phyloP scores from a whole-genome alignment of 768 basidiomycete genomes.

The Hypholoma sublateritium region DNA sequence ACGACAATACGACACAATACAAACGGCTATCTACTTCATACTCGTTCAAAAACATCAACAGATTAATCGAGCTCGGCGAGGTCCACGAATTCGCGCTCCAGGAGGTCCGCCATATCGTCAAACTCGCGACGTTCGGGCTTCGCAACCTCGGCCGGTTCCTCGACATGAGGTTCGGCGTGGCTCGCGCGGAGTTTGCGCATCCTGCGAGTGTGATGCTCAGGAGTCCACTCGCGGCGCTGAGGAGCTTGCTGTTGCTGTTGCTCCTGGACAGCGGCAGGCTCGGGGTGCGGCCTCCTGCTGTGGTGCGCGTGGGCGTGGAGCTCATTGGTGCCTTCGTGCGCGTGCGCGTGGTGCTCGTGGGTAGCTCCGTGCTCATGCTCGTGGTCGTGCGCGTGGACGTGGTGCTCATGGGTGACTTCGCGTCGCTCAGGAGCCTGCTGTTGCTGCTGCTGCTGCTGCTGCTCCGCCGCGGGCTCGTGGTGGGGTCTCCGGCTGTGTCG shows the following conservation, averaged over 20 bases:
- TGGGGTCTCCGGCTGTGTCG: no score
- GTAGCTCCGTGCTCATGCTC: no score
- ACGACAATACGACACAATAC: not conserved
- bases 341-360: no score
- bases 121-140: not conserved
- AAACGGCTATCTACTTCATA: not conserved
- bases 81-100: not conserved
- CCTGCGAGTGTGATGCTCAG: no score
- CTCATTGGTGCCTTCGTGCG: no score
- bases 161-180: no score
- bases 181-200: no score
- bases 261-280: not conserved
- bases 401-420: not conserved
- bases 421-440: not conserved
- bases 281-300: no score
- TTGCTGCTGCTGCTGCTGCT: not conserved
- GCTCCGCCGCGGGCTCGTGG: not conserved
- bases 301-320: no score
- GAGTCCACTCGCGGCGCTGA: not conserved
- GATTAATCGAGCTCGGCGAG: conserved; percentile 1
- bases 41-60: not conserved
- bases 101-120: not conserved
- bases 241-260: not conserved
- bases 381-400: no score
- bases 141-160: no score